Evolutionary conservation across 768 basidiomycete genomes (phyloP), one percentile per base, ranked within the genome.

Genomic region (Boletus huronensis): DNA sequence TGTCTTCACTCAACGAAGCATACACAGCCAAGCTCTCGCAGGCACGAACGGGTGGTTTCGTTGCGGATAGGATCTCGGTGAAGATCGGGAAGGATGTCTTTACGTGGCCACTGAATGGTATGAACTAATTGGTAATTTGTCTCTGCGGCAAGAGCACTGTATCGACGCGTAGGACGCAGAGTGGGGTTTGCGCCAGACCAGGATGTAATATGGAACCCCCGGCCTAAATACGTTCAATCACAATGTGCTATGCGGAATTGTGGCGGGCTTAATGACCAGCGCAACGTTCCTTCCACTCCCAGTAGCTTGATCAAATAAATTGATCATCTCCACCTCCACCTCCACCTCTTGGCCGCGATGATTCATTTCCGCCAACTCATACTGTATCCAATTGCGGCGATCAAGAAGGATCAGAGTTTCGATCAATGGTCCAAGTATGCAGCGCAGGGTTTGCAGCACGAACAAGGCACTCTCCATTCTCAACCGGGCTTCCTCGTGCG

Each of bases 271-370:
- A 48, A 86, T 70, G 32, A 83, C 80, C 47, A 89, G 72, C 7
- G 81, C 87, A 52, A 87, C 73, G 67, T 90, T 90, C 61, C 88
- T 72, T 44, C 83, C 87, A 66, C 88, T 90, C 41, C 86, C 88
- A 3, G 78, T 79, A 5, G 74, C 73, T 66, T 90, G 88, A 62
- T 89, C 84, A 55, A 91, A 90, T 39, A 91, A 64, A 66, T 87
- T 89, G 3, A 88, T 74, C 21, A 81, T 61, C 29, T 77, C 72
- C 19, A 81, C 75, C 39, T 77, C 72, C 19, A 81, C 75, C 39
- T 54, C 62, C 57, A 81, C 65, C 48, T 69, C 38, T 58, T 42
- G 54, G 34, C 56, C 59, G 52, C 52, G 9, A 34, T 52, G 51
- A 19, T 46, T 53, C 57, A 58, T 66, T 17, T 64, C 71, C 63